Evolutionary conservation across 805 yeast genomes (phyloP).

Genomic region (Lipomyces yamadae): DNA sequence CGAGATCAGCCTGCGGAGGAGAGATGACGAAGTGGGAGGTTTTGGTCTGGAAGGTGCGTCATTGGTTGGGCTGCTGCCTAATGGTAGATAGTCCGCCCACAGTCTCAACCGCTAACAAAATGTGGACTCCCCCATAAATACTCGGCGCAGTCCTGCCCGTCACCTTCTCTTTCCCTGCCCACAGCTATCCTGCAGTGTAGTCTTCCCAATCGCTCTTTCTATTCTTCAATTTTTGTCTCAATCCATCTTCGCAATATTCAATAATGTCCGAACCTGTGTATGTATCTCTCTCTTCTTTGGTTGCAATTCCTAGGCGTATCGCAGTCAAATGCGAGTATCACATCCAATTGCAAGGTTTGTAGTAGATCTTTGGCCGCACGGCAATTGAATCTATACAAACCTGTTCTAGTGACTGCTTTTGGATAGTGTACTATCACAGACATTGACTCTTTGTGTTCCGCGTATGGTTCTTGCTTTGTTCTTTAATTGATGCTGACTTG

Average conservation of each 20-base stretch:
- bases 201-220: conserved; percentile 3
- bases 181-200: not conserved
- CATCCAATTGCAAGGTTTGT: not conserved
- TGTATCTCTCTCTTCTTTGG: conserved; percentile 14
- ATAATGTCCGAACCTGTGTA: conserved; percentile 37
- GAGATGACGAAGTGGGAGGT: not conserved
- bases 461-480: not conserved
- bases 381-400: not conserved
- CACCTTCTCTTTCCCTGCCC: conserved; percentile 10
- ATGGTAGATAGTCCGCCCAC: conserved; percentile 6
- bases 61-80: conserved; percentile 3
- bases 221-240: conserved; percentile 8
- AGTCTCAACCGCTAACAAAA: not conserved
- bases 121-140: conserved; percentile 10
- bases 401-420: not conserved
- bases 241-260: conserved; percentile 1
- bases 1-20: not conserved
- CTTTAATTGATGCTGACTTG: conserved; percentile 15
- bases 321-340: not conserved
- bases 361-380: not conserved
- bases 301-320: conserved; percentile 8
- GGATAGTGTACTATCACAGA: not conserved
- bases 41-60: conserved; percentile 4
- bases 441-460: not conserved
- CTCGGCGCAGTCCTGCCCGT: conserved; percentile 33